Evolutionary conservation across 1,284 basidiomycete species (phyloP).

Genomic region (Microbotryum saponariae): DNA sequence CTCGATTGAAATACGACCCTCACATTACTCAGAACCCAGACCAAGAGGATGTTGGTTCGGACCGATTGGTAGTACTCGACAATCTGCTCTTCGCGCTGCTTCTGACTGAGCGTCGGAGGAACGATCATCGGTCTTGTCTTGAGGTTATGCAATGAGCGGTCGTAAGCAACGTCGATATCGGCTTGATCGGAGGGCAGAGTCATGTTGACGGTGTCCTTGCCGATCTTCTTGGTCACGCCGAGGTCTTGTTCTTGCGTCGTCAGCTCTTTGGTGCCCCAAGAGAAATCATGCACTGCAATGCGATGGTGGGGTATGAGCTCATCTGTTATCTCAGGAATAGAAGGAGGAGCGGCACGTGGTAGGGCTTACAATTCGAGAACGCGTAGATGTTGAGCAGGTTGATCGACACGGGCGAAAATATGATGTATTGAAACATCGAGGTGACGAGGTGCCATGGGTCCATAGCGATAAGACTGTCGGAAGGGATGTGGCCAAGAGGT

Average conservation of each 20-base stretch:
- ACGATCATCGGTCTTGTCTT: slow-evolving; percentile 52
- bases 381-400: slow-evolving; percentile 57
- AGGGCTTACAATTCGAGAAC: slow-evolving; percentile 69
- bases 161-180: slow-evolving; percentile 81
- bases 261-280: slow-evolving; percentile 44
- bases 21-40: slow-evolving; percentile 78
- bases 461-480: slow-evolving; percentile 67
- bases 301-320: slow-evolving; percentile 30
- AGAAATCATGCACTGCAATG: slow-evolving; percentile 32
- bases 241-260: slow-evolving; percentile 37
- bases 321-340: neutral
- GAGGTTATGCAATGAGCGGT: slow-evolving; percentile 76
- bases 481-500: slow-evolving; percentile 9
- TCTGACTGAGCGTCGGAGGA: slow-evolving; percentile 36
- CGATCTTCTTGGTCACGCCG: slow-evolving; percentile 57
- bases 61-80: slow-evolving; percentile 41
- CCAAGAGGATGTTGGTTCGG: slow-evolving; percentile 69
- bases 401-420: slow-evolving; percentile 67
- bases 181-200: slow-evolving; percentile 76
- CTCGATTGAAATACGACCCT: slow-evolving; percentile 34
- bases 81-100: slow-evolving; percentile 38
- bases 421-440: slow-evolving; percentile 78
- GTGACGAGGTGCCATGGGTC: slow-evolving; percentile 80
- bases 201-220: slow-evolving; percentile 74
- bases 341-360: slow-evolving; percentile 40